These are phyloP conservation scores for Angomonas deanei DNA, from an alignment of 208 protist species.

Conservation along the genomic window DNA sequence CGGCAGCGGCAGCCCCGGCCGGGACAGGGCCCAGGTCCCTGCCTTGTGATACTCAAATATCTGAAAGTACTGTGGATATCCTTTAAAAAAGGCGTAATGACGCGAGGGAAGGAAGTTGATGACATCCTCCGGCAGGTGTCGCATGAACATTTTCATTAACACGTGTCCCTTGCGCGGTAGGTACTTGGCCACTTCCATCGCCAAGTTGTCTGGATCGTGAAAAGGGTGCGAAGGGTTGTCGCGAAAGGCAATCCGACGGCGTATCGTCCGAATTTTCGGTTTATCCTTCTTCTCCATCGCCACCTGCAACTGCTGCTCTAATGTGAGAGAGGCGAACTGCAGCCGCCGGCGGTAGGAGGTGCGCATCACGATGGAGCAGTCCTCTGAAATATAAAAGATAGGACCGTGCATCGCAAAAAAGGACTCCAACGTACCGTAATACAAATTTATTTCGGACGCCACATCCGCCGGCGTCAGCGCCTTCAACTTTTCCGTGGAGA, in stretches of 20 bases:
- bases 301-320: slow-evolving; percentile 81
- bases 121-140: slow-evolving; percentile 62
- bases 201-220: slow-evolving; percentile 87
- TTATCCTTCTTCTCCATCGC: slow-evolving; percentile 62
- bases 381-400: slow-evolving; percentile 62
- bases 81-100: slow-evolving; percentile 73
- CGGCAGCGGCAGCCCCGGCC: slow-evolving; percentile 69
- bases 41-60: slow-evolving; percentile 79
- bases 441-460: slow-evolving; percentile 38
- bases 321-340: slow-evolving; percentile 43
- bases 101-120: slow-evolving; percentile 65
- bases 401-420: slow-evolving; percentile 65
- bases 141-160: slow-evolving; percentile 54
- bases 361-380: slow-evolving; percentile 69
- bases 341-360: slow-evolving; percentile 62
- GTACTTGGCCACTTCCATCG: slow-evolving; percentile 65
- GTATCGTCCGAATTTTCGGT: slow-evolving; percentile 47
- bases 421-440: slow-evolving; percentile 47
- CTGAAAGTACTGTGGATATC: slow-evolving; percentile 83
- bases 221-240: slow-evolving; percentile 82
- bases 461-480: slow-evolving; percentile 25
- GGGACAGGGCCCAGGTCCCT: slow-evolving; percentile 60
- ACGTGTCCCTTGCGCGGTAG: slow-evolving; percentile 73
- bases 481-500: slow-evolving; percentile 39
- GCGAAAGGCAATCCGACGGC: slow-evolving; percentile 78